Evolutionary conservation across 2,329 filamentous ascomycete species (phyloP), one percentile per base, ranked within the genome.

Genomic region (Pseudogymnoascus sp.): DNA sequence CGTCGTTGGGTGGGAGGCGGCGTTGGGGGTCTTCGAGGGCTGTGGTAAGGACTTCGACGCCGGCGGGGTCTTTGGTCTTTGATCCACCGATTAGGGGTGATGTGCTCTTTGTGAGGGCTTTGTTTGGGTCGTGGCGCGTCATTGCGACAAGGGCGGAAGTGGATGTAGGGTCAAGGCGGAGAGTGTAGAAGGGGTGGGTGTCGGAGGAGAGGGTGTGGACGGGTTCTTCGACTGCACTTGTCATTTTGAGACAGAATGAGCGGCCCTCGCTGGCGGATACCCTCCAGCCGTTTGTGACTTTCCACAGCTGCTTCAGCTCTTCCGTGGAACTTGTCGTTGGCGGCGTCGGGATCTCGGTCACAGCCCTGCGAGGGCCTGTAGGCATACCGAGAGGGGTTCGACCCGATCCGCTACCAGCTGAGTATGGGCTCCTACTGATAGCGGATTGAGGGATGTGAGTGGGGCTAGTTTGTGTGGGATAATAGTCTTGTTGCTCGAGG

Each of bases 401-500:
- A 14, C 68, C 45, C 21, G 37, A 68, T 12, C 64, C 66, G 35
- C 71, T 65, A 37, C 67, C 69, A 7, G 71, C 70, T 4, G 77
- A 80, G 70, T 89, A 88, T 23, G 85, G 82, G 35, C 83, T 82
- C 61, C 87, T 78, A 73, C 85, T 90, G 70, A 90, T 87, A 63
- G 86, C 81, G 14, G 82, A 81, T 37, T 80, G 78, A 4, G 87
- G 86, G 59, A 91, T 83, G 33, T 83, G 80, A 1, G 82, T 82
- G 11, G 88, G 86, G 64, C 82, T 85, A 62, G 81, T 75, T 70
- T 88, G 84, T 0, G 83, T 86, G 2, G 89, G 88, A 59, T 82
- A 88, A 74, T 92, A 92, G 55, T 83, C 75, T 70, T 92, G 89
- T 63, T 85, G 83, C 62, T 84, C 79, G 2, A 91, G 80, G 4